Percentiles rank a stretch among this genome's conserved stretches.
These are phyloP conservation scores for Oxytropis ochrocephala DNA, from an alignment of 306 rosid genomes.

Conservation along the genomic window DNA sequence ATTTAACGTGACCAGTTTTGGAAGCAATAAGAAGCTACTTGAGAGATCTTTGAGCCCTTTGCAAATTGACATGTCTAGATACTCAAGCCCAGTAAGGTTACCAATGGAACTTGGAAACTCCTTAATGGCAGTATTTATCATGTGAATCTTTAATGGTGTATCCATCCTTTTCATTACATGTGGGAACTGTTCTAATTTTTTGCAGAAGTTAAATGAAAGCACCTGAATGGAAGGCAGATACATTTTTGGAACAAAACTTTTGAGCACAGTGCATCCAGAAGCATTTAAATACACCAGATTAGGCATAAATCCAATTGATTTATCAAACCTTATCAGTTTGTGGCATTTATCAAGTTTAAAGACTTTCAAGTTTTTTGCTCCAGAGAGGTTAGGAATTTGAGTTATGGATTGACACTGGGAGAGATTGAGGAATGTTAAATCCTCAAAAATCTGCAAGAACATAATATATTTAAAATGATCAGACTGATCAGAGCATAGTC, in stretches of 20 bases:
- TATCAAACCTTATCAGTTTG: neutral
- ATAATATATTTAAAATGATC: neutral
- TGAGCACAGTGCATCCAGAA: neutral
- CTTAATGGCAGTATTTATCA: neutral
- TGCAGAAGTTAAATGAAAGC: slow-evolving; percentile 5
- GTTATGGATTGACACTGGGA: neutral
- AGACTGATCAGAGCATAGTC: neutral
- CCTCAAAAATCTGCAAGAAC: slow-evolving; percentile 1
- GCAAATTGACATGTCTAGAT: slow-evolving; percentile 4
- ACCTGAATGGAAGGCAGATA: slow-evolving; percentile 3
- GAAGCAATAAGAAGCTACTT: neutral
- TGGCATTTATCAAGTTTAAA: neutral
- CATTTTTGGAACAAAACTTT: neutral
- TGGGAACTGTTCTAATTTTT: neutral
- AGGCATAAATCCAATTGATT: slow-evolving; percentile 10
- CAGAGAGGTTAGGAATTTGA: slow-evolving; percentile 14
- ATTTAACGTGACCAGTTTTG: neutral
- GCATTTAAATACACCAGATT: neutral
- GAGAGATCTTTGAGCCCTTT: neutral
- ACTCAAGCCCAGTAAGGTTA: neutral
- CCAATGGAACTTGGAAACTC: slow-evolving; percentile 9
- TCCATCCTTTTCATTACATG: neutral
- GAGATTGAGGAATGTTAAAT: slow-evolving; percentile 3
- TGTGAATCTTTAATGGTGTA: neutral
- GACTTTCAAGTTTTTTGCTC: neutral